Evolutionary conservation across 495 filamentous ascomycete species (phyloP).

Genomic region (Endocarpon pusillum): DNA sequence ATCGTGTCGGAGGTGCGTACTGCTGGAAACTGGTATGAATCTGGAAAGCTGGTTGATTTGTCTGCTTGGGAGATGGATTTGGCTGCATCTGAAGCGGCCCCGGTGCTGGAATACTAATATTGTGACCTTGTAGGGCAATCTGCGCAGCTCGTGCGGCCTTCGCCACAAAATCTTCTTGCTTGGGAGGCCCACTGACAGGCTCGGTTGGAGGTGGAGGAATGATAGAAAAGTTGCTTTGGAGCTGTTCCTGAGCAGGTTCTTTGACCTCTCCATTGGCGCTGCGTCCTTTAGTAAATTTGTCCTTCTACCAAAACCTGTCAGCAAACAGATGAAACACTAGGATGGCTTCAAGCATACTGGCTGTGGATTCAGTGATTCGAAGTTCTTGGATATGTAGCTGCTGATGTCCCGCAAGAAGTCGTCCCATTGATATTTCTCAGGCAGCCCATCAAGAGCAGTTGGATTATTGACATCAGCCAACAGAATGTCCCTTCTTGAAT

Average conservation of each 20-base stretch:
- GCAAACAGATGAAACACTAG: background rate
- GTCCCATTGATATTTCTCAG: constrained; percentile 63
- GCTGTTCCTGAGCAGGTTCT: constrained; percentile 21
- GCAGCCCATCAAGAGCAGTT: constrained; percentile 43
- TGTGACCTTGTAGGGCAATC: constrained; percentile 34
- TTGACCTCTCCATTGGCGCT: constrained; percentile 26
- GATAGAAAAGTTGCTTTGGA: constrained; percentile 27
- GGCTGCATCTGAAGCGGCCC: constrained; percentile 16
- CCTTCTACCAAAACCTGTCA: too few species aligned
- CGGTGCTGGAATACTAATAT: constrained; percentile 19
- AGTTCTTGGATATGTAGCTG: constrained; percentile 57
- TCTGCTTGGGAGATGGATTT: constrained; percentile 12
- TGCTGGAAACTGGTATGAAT: constrained; percentile 29
- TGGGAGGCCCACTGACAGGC: constrained; percentile 25
- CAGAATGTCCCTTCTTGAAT: constrained; percentile 49
- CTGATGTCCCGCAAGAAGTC: constrained; percentile 62
- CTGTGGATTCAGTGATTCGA: constrained; percentile 41
- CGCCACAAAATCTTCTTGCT: constrained; percentile 34
- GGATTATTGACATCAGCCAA: constrained; percentile 41
- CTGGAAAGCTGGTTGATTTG: constrained; percentile 21
- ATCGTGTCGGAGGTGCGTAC: constrained; percentile 23
- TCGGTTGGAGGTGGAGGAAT: constrained; percentile 24
- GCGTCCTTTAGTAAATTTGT: constrained; percentile 27
- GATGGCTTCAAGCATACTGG: constrained; percentile 22
- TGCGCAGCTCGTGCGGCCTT: constrained; percentile 36